A percentile compares a stretch with the other conserved stretches of the same genome.
These are phyloP conservation scores for Papiliotrema nemorosa DNA, from an alignment of 1,284 basidiomycete genomes.

Conservation along the genomic window DNA sequence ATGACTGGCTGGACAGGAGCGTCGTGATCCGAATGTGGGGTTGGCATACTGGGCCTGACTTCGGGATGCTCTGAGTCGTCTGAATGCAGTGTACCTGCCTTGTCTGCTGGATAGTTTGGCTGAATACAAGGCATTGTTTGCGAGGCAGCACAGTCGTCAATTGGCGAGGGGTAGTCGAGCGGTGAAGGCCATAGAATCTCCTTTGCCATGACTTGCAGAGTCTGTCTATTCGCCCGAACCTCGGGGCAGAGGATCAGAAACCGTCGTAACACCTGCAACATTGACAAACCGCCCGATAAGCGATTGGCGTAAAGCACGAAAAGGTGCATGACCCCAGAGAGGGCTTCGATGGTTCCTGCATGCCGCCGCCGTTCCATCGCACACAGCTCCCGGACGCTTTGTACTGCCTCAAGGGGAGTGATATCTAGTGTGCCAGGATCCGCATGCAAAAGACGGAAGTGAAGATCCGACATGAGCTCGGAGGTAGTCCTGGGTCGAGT, in stretches of 20 bases:
- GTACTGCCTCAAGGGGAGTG: neutral
- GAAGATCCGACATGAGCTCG: neutral
- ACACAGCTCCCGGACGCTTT: neutral
- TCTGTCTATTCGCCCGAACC: constrained; percentile 6
- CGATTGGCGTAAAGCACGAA: neutral
- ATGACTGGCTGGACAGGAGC: no score
- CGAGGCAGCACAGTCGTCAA: no score
- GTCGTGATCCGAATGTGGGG: neutral
- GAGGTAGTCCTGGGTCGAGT: neutral
- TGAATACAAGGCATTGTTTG: no score
- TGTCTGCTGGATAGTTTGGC: no score
- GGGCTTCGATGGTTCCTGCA: neutral
- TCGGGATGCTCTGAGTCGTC: neutral
- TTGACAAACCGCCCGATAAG: neutral
- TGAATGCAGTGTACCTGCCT: no score
- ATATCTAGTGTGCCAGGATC: neutral
- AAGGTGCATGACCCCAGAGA: neutral
- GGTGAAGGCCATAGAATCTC: constrained; percentile 5
- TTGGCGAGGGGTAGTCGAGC: neutral
- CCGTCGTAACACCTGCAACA: neutral
- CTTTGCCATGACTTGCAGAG: constrained; percentile 14
- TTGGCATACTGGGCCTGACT: neutral
- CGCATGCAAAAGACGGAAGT: neutral
- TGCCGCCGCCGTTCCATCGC: neutral
- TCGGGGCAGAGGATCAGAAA: neutral